A percentile compares a stretch with the other conserved stretches of the same genome.
Evolutionary conservation across 2,329 filamentous ascomycete species (phyloP).

Genomic region (Alternaria brassicae): DNA sequence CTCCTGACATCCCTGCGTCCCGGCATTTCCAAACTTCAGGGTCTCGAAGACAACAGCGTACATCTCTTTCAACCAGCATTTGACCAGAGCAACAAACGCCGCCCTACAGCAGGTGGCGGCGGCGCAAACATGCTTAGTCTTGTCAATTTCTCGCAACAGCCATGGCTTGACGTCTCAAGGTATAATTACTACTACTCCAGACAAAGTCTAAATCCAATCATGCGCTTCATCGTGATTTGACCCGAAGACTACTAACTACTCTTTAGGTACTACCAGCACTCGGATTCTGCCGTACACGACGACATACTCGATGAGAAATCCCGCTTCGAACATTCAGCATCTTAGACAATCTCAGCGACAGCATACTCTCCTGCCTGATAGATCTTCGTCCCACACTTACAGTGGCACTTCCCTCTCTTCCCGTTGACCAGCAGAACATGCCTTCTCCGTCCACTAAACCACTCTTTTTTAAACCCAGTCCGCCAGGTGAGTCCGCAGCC

Average conservation of each 20-base stretch:
- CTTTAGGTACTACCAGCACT: background rate
- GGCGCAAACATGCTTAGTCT: background rate
- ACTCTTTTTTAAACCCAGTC: background rate
- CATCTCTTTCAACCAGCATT: background rate
- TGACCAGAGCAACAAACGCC: too few relatives aligned
- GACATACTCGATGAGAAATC: background rate
- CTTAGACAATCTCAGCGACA: background rate
- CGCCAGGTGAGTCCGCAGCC: constrained; percentile 2
- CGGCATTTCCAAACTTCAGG: background rate
- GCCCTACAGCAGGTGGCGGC: background rate
- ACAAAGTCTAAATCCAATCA: background rate
- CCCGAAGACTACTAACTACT: background rate
- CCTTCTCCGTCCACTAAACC: background rate
- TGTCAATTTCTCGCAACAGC: background rate
- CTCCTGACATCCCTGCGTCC: background rate
- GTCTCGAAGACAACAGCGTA: background rate
- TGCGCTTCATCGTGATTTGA: background rate
- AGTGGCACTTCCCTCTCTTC: background rate
- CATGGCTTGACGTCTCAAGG: background rate
- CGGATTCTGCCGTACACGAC: background rate
- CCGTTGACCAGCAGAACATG: background rate
- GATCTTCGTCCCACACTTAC: constrained; percentile 1
- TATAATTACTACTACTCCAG: background rate
- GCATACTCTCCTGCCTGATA: background rate
- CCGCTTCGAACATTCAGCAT: background rate